Evolutionary conservation across 129 eudicot genomes (phyloP), one percentile per base, ranked within the genome.

Genomic region (Scalesia atractyloides): DNA sequence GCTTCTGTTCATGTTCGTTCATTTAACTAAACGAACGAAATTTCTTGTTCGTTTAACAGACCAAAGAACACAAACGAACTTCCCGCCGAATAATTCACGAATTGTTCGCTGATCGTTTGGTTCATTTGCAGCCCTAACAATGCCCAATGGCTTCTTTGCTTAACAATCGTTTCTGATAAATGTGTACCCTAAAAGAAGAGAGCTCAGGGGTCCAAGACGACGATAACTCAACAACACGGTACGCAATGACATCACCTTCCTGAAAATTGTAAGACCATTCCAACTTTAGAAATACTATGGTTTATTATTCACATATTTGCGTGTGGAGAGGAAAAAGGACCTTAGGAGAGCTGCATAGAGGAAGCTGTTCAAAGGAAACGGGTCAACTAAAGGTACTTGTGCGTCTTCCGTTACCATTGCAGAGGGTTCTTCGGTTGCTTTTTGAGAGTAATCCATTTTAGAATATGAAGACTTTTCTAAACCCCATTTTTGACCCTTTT

Each of bases 151-250:
- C 73, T 63, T 74, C 67, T 33, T 64, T 2, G 5, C 22, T 44
- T 46, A 69, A 58, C 39, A 18, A 48, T 44, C 30, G 18, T n/a
- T 60, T 41, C n/a, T 58, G 52, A 22, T 53, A 48, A 34, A 26
- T 20, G 39, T 64, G 53, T 86, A 94, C 99, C 74, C 99, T 86
- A 68, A 71, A 91, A 8, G 88, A 70, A 33, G 97, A 88, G 70
- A 88, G 82, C 84, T 90, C 96, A 16, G 99, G 99, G 60, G 91
- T 86, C 96, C 96, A 95, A 33, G 91, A 69, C 48, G 99, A 88
- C 73, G 97, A 86, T 73, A 95, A 77, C 72, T 95, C 99, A 67
- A 95, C 72, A 71, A 91, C 43, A 16, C 97, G 96, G 81, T 95
- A 95, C 51, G 94, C 97, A 81, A 95, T 86, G 60, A 88, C 81